Percentiles rank a stretch among this genome's conserved stretches.
Conservation (phyloP, 163 green algal genomes). For the Scenedesmus sp. region DNA sequence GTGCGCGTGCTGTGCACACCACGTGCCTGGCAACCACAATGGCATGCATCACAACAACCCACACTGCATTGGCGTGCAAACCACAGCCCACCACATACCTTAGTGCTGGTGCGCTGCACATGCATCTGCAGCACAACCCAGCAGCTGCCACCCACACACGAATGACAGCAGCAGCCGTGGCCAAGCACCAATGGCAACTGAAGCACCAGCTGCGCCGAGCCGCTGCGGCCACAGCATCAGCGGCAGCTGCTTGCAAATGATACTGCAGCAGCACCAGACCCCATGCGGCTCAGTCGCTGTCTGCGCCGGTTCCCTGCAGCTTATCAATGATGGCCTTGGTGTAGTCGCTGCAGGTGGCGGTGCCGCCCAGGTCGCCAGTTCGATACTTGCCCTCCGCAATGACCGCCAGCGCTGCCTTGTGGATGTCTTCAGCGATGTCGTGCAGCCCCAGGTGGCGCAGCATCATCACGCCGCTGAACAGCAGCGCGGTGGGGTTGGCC, state of each 20-base stretch:
- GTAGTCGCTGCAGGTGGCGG: slow-evolving; percentile 87
- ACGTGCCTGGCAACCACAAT: too few species aligned
- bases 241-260: background rate
- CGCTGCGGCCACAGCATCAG: background rate
- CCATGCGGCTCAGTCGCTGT: background rate
- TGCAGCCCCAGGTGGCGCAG: slow-evolving; percentile 86
- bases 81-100: background rate
- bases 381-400: slow-evolving; percentile 94
- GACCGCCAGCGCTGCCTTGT: slow-evolving; percentile 81
- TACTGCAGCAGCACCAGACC: background rate
- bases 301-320: slow-evolving; percentile 57
- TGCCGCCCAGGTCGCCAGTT: slow-evolving; percentile 94
- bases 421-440: slow-evolving; percentile 71
- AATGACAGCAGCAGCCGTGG: too few species aligned
- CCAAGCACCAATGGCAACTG: too few species aligned
- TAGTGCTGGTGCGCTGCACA: background rate
- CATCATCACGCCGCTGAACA: slow-evolving; percentile 84
- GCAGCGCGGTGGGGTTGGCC: slow-evolving; percentile 67
- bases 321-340: slow-evolving; percentile 93
- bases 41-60: too few species aligned
- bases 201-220: too few species aligned
- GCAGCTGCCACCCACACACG: too few species aligned
- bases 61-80: background rate
- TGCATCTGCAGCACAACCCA: background rate
- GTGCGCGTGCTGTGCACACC: too few species aligned